Evolutionary conservation across 1,284 basidiomycete genomes (phyloP).

Genomic region (Pterula multifida): DNA sequence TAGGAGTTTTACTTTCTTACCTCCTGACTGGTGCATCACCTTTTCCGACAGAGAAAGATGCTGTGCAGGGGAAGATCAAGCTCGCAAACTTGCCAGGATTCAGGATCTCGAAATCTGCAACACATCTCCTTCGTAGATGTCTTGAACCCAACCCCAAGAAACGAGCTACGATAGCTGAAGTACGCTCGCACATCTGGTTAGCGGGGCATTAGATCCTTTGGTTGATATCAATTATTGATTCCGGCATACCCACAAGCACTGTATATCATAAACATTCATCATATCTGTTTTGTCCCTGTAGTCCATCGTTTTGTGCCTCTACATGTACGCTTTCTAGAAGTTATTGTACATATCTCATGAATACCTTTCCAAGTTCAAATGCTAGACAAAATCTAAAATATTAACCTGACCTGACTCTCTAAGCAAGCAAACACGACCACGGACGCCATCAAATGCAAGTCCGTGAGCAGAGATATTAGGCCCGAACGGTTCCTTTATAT

Average conservation of each 20-base stretch:
- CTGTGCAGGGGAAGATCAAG: constrained; percentile 38
- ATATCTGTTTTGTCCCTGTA: not conserved
- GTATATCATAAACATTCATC: not conserved
- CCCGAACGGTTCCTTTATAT: not conserved
- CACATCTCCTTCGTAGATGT: constrained; percentile 63
- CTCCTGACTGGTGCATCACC: constrained; percentile 79
- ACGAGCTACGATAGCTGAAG: constrained; percentile 59
- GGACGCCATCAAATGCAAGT: not conserved
- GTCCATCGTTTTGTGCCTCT: not conserved
- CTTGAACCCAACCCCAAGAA: constrained; percentile 59
- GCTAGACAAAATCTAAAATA: not conserved
- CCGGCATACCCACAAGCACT: too few species aligned
- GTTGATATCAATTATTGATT: too few species aligned
- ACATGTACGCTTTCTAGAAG: not conserved
- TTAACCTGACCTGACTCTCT: not conserved
- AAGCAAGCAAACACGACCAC: not conserved
- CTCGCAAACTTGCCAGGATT: constrained; percentile 25
- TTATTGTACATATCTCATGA: not conserved
- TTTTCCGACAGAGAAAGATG: constrained; percentile 66
- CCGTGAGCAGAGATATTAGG: not conserved
- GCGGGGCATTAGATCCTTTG: constrained; percentile 6
- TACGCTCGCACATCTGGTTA: constrained; percentile 74
- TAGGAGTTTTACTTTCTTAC: constrained; percentile 84
- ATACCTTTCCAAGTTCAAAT: not conserved
- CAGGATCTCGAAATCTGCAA: constrained; percentile 26